Evolutionary conservation across 2,329 filamentous ascomycete species (phyloP).

Genomic region (Calonectria fujianensis): DNA sequence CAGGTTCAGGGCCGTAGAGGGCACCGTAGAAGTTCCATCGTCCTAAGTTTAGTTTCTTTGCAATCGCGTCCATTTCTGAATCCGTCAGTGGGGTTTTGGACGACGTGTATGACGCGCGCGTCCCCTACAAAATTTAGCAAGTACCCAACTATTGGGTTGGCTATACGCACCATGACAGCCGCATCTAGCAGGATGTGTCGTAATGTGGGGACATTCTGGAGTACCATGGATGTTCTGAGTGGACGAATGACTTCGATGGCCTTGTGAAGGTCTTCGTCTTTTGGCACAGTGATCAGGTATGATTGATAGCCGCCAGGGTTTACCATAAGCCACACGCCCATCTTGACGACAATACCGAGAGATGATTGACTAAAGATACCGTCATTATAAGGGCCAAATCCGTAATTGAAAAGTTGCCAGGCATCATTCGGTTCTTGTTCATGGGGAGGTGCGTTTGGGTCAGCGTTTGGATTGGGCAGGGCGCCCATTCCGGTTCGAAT

Average conservation of each 20-base stretch:
- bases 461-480: conserved; percentile 23
- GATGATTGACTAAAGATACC: conserved; percentile 33
- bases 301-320: conserved; percentile 44
- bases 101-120: conserved; percentile 34
- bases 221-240: conserved; percentile 44
- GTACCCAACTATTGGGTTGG: neutral
- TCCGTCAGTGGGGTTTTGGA: conserved; percentile 39
- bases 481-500: conserved; percentile 40
- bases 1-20: conserved; percentile 46
- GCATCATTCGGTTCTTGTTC: conserved; percentile 35
- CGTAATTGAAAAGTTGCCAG: conserved; percentile 40
- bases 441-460: conserved; percentile 9
- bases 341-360: conserved; percentile 35
- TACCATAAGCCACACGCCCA: conserved; percentile 39
- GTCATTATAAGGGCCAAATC: conserved; percentile 39
- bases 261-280: conserved; percentile 48
- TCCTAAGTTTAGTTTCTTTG: conserved; percentile 46
- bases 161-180: conserved; percentile 36
- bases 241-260: conserved; percentile 49
- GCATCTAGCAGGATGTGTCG: conserved; percentile 48
- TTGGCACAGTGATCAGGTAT: conserved; percentile 48
- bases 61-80: conserved; percentile 42
- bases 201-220: conserved; percentile 49
- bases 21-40: conserved; percentile 53
- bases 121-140: conserved; percentile 17